Percentiles rank a stretch among this genome's conserved stretches.
Conservation (phyloP, 352 stramenopile species). For the Detonula confervacea region DNA sequence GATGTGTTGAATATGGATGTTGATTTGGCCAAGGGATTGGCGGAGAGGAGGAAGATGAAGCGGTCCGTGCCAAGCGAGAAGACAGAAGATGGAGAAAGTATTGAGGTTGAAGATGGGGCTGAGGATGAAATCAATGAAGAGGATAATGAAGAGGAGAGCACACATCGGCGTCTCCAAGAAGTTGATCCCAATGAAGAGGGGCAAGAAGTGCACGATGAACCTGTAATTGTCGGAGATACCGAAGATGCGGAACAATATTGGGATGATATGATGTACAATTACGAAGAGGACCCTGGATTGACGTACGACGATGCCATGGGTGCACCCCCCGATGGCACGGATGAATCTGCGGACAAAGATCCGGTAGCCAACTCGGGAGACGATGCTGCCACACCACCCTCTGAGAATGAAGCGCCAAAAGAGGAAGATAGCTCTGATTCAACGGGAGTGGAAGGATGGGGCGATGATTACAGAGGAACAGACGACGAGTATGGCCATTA, state of each 20-base stretch:
- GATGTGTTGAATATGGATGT: conserved; percentile 70
- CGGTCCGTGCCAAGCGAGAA: conserved; percentile 5
- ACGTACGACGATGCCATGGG: conserved; percentile 38
- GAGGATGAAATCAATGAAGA: conserved; percentile 15
- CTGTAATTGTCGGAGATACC: not conserved
- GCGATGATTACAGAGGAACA: conserved; percentile 8
- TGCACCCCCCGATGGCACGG: conserved; percentile 24
- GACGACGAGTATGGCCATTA: conserved; percentile 40
- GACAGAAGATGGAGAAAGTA: not conserved
- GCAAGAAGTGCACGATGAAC: not conserved
- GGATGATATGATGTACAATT: conserved; percentile 37
- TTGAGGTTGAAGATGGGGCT: not conserved
- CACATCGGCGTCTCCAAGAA: conserved; percentile 63
- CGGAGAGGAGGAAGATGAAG: conserved; percentile 48
- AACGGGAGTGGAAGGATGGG: conserved; percentile 12
- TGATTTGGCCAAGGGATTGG: conserved; percentile 48
- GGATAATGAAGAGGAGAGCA: conserved; percentile 10
- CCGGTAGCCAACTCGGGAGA: conserved; percentile 21
- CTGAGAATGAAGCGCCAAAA: not conserved
- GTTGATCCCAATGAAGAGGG: not conserved
- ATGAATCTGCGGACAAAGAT: conserved; percentile 5
- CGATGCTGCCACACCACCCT: conserved; percentile 38
- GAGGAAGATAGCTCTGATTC: not conserved
- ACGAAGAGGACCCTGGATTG: conserved; percentile 52
- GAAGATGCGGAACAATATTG: not conserved